Conservation (phyloP, 768 basidiomycete genomes). For the Tylopilus sp. region DNA sequence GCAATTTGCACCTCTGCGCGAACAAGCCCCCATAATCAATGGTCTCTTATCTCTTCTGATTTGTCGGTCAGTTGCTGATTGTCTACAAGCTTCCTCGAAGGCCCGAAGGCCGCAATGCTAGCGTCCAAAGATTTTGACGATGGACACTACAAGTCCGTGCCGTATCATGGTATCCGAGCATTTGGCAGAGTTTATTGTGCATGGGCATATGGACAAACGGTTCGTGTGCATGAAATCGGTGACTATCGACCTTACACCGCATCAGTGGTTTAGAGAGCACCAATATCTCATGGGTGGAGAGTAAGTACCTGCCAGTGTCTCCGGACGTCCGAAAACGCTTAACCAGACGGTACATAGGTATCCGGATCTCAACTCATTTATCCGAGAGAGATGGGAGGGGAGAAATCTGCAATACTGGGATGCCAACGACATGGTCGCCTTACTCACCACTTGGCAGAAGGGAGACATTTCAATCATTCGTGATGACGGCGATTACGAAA, state of each 20-base stretch:
- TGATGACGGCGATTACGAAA: conserved; percentile 43
- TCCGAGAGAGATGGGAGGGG: conserved; percentile 50
- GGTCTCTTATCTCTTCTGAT: conserved; percentile 28
- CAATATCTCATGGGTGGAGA: conserved; percentile 40
- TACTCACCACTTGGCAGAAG: conserved; percentile 49
- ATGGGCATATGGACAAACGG: conserved; percentile 57
- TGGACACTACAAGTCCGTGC: conserved; percentile 48
- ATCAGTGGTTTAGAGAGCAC: conserved; percentile 55
- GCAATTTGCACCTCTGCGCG: conserved; percentile 53
- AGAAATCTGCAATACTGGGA: conserved; percentile 46
- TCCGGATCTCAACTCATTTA: conserved; percentile 45
- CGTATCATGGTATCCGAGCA: conserved; percentile 51
- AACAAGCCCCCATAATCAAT: conserved; percentile 54
- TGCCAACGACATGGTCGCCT: conserved; percentile 51
- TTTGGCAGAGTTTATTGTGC: conserved; percentile 57
- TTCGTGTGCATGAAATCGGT: conserved; percentile 21
- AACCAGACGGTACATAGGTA: conserved; percentile 32
- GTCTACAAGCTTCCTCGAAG: conserved; percentile 52
- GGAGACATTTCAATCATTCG: conserved; percentile 50
- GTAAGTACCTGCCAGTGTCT: conserved; percentile 23
- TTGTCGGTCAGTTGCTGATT: not conserved
- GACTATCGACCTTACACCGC: not conserved
- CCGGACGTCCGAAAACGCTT: not conserved
- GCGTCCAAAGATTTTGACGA: conserved; percentile 53
- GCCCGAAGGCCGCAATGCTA: conserved; percentile 51